Base-by-base conservation (phyloP, 345 rosid genomes). In the Lepidium sativum region DNA sequence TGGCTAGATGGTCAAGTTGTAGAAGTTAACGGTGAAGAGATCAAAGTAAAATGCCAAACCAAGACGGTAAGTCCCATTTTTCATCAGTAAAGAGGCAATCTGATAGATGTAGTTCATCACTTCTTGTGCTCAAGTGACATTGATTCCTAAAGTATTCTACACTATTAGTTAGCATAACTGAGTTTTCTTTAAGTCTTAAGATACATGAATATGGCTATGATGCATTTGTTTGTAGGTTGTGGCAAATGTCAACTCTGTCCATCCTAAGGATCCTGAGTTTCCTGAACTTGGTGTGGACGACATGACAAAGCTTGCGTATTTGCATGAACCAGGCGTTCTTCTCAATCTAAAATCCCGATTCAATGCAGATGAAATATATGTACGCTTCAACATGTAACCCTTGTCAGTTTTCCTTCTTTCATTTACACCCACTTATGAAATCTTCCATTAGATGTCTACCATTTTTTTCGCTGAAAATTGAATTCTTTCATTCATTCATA, bases 251-350 rank as follows among this genome's bases (percentile, higher is more conserved):
- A 79, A 85, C 54, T 76, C 69, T 69, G 78, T 77, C 40, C 78
- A 86, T 70, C 89, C 88, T n/a, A 86, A 84, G 75, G 99, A 94
- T 78, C 75, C 95, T 7, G 97, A 90, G 77, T 85, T 83, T 66
- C 99, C 99, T 55, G 81, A 78, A 52, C 75, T 78, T 34, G 99
- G 99, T 2, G 88, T 90, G 72, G 99, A 94, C 56, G 99, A 94
- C 78, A 90, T 94, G 99, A 90, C 95, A 52, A 94, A 79, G 82
- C 84, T 94, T 60, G 86, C 99, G 37, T 88, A 94, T 84, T 71
- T 94, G 62, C 99, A 94, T 65, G 99, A 90, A 78, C 97, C 99
- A 34, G 99, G 99, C 70, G 92, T 94, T 71, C 77, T 94, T 60
- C 82, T 80, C 68, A 94, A 94, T 80, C 83, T 94, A 47, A 78